phyloP scores from a whole-genome alignment of 768 basidiomycete genomes.

The Suillus variegatus region DNA sequence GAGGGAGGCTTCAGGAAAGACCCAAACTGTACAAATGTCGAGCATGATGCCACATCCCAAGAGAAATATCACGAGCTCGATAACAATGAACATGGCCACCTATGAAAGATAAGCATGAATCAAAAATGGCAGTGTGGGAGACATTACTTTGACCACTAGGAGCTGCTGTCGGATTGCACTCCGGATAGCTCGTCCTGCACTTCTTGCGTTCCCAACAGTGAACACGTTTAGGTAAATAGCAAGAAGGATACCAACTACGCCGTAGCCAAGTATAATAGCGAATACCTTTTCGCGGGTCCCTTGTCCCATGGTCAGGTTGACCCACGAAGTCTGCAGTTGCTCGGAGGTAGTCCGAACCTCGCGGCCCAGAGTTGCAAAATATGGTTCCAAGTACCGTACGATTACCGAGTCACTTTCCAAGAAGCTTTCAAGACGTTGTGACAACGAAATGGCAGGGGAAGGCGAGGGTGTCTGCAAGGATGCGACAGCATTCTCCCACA shows the following conservation, averaged over 20 bases:
- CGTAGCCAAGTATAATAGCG: slow-evolving; percentile 75
- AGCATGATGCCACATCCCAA: slow-evolving; percentile 85
- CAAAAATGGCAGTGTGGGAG: background rate
- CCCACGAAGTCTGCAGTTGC: slow-evolving; percentile 54
- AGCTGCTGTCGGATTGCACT: slow-evolving; percentile 81
- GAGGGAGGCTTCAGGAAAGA: slow-evolving; percentile 78
- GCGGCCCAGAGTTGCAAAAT: slow-evolving; percentile 61
- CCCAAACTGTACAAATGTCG: slow-evolving; percentile 79
- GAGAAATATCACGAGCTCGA: slow-evolving; percentile 89
- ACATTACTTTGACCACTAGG: slow-evolving; percentile 78
- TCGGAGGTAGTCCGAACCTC: slow-evolving; percentile 47
- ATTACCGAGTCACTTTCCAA: slow-evolving; percentile 39
- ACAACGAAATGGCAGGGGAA: slow-evolving; percentile 19
- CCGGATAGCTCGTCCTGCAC: slow-evolving; percentile 70
- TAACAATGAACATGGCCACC: slow-evolving; percentile 91
- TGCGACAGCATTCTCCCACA: slow-evolving; percentile 23
- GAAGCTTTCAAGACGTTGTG: slow-evolving; percentile 32
- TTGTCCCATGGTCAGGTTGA: slow-evolving; percentile 60
- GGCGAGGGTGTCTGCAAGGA: slow-evolving; percentile 15
- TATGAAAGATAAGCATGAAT: slow-evolving; percentile 31
- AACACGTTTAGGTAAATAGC: slow-evolving; percentile 74
- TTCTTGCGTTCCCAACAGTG: slow-evolving; percentile 73
- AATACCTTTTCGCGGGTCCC: slow-evolving; percentile 65
- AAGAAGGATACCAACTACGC: slow-evolving; percentile 57
- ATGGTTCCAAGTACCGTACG: slow-evolving; percentile 50